Conservation (phyloP, 2,329 filamentous ascomycete species). For the Apiospora aurea region DNA sequence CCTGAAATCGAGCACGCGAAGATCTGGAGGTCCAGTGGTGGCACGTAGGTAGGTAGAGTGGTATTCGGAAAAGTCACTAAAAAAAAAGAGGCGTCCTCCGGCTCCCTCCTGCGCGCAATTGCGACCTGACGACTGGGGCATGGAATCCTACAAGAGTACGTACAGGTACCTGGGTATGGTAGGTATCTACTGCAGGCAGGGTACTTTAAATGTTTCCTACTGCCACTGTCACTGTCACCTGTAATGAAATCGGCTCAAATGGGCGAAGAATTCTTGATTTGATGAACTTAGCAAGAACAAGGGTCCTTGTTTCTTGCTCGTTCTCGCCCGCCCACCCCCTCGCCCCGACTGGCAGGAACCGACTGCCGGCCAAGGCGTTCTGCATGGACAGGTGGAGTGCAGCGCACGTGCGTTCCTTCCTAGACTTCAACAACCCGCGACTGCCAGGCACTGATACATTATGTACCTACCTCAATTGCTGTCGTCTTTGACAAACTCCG, state of each 20-base stretch:
- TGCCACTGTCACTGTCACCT: background rate
- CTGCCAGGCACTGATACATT: too few species aligned
- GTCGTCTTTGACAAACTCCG: background rate
- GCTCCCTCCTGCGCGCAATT: background rate
- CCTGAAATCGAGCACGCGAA: background rate
- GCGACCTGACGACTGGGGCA: background rate
- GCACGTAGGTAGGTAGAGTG: background rate
- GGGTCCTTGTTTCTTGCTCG: slow-evolving; percentile 8
- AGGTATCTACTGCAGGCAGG: background rate
- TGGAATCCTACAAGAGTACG: background rate
- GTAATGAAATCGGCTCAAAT: background rate
- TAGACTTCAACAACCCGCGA: background rate
- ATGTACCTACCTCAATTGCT: too few species aligned
- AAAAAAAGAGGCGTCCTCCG: slow-evolving; percentile 6
- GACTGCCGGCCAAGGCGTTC: slow-evolving; percentile 12
- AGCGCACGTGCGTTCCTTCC: slow-evolving; percentile 13
- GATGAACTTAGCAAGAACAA: slow-evolving; percentile 14
- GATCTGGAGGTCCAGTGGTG: background rate
- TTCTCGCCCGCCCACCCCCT: background rate
- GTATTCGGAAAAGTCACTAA: slow-evolving; percentile 1
- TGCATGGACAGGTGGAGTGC: slow-evolving; percentile 14
- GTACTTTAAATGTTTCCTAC: too few species aligned
- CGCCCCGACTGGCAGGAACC: slow-evolving; percentile 20
- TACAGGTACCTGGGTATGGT: background rate
- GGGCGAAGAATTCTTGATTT: slow-evolving; percentile 6